phyloP scores from a whole-genome alignment of 108 stramenopile genomes.

The Cyclotella kingstonii region DNA sequence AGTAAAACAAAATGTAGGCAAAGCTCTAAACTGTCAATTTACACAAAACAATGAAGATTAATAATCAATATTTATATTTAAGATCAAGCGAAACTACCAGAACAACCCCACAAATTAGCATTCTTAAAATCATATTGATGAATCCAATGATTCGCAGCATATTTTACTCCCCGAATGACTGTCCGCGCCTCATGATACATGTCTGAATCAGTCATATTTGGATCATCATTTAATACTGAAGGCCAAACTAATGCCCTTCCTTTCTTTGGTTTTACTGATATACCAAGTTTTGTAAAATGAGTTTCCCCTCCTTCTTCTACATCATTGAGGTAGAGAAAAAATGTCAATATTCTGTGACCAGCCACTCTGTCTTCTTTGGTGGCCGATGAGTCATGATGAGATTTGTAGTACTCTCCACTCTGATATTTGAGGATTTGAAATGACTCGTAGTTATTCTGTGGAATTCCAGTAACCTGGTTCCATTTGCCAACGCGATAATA shows the following conservation, averaged over 20 bases:
- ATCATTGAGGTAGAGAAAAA: slow-evolving; percentile 64
- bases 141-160: slow-evolving; percentile 66
- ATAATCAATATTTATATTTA: no score
- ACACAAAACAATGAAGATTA: no score
- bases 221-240: slow-evolving; percentile 52
- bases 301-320: slow-evolving; percentile 65
- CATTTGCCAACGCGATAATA: no score
- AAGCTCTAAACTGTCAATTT: no score
- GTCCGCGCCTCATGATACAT: slow-evolving; percentile 56
- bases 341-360: slow-evolving; percentile 65
- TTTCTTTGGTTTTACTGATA: slow-evolving; percentile 41
- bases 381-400: slow-evolving; percentile 48
- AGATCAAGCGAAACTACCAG: slow-evolving; percentile 33
- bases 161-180: slow-evolving; percentile 50
- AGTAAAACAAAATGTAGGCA: no score
- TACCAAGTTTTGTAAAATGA: slow-evolving; percentile 38
- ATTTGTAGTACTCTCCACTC: slow-evolving; percentile 50
- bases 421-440: slow-evolving; percentile 64
- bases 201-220: slow-evolving; percentile 29
- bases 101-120: slow-evolving; percentile 51
- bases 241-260: slow-evolving; percentile 58
- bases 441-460: slow-evolving; percentile 56
- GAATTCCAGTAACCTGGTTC: slow-evolving; percentile 44
- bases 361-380: slow-evolving; percentile 18
- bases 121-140: slow-evolving; percentile 53